Evolutionary conservation across 2,329 filamentous ascomycete species (phyloP), one percentile per base, ranked within the genome.

Genomic region (Penicillium sclerotigenum): DNA sequence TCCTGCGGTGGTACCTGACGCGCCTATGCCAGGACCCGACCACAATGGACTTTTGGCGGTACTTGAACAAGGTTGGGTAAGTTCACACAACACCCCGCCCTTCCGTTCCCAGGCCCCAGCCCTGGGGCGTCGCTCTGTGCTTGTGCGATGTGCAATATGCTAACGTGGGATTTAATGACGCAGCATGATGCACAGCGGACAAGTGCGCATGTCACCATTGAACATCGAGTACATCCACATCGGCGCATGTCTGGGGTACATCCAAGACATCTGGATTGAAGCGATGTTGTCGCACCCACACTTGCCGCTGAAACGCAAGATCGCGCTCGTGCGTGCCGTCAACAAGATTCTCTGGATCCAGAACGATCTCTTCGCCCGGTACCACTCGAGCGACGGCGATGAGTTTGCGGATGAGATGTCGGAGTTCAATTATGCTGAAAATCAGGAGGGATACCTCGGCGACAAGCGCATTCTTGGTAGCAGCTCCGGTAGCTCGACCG

Each of bases 281-380:
- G 89, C 89, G 16, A 85, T 93, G 49, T 81, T 93, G 47, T 87
- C 82, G 4, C 81, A 91, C 66, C 88, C 88, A 1, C 81, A 82
- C 3, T 78, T 94, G 36, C 79, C 81, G 36, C 79, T 89, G 65
- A 78, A 80, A 55, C 82, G 83, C 73, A 92, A 92, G 75, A 86
- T 88, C 18, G 86, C 83, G 22, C 80, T 93, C 5, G 81, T 92
- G 45, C 89, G 87, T 69, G 89, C 90, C 0, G 78, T 93, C 22
- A 85, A 85, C 59, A 93, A 94, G 72, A 86, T 93, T 26, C 87
- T 93, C 61, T 93, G 89, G 89, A 91, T 93, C 63, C 90, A 93
- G 73, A 93, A 93, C 69, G 89, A 93, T 71, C 79, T 93, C 29
- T 89, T 93, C 71, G 87, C 89, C n/a, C 89, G 88, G 71, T 92